A percentile compares a stretch with the other conserved stretches of the same genome.
These are phyloP conservation scores for Pichia phayaonensis DNA, from an alignment of 805 yeast species.

Conservation along the genomic window DNA sequence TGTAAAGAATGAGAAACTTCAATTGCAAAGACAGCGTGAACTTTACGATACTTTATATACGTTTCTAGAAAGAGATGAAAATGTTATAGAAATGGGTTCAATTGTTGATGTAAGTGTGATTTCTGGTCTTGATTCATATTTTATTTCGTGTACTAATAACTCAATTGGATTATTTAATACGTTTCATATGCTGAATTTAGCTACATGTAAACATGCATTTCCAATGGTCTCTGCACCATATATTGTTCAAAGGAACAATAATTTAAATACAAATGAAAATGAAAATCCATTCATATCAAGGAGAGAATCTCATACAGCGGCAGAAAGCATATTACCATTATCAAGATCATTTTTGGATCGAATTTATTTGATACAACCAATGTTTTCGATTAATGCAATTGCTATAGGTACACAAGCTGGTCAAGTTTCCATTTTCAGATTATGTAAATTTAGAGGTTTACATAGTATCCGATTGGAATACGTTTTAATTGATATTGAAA, in stretches of 20 bases:
- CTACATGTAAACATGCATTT: conserved; percentile 2
- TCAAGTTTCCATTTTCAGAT: conserved; percentile 33
- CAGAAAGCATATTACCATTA: background rate
- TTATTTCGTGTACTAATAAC: background rate
- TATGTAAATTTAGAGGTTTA: conserved; percentile 36
- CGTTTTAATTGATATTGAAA: conserved; percentile 28
- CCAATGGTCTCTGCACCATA: background rate
- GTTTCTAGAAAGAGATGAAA: conserved; percentile 15
- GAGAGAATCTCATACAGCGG: background rate
- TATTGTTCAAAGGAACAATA: background rate
- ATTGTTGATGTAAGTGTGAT: background rate
- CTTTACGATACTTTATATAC: conserved; percentile 25
- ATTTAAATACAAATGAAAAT: background rate
- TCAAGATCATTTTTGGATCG: conserved; percentile 18
- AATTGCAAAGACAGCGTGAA: conserved; percentile 22
- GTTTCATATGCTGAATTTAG: background rate
- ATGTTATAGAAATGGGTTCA: background rate
- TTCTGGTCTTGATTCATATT: background rate
- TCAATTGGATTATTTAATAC: conserved; percentile 5
- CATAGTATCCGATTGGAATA: conserved; percentile 37
- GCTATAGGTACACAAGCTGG: conserved; percentile 39
- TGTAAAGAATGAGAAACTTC: conserved; percentile 22
- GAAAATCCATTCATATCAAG: background rate
- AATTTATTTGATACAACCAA: conserved; percentile 24
- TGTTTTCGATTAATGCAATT: conserved; percentile 35